Percentiles rank a stretch among this genome's conserved stretches.
Conservation (phyloP, 441 rosid species). For the Breynia disticha region DNA sequence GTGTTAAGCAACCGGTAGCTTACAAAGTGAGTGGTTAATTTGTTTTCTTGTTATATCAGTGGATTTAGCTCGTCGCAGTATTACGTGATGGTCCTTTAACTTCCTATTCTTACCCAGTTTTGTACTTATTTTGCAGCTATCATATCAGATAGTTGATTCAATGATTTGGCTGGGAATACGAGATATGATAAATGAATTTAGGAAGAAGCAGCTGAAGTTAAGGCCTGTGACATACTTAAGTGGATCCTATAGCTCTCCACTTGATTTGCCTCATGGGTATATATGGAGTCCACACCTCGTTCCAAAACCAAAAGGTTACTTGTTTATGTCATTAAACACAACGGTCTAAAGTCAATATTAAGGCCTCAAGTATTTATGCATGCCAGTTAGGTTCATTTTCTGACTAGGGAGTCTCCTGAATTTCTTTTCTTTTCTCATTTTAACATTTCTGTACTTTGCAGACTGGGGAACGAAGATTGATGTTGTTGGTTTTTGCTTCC, state of each 20-base stretch:
- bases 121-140: conserved; percentile 21
- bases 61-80: neutral
- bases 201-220: conserved; percentile 34
- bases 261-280: conserved; percentile 30
- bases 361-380: neutral
- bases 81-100: neutral
- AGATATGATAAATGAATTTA: conserved; percentile 33
- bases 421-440: too few species aligned
- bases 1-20: conserved; percentile 33
- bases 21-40: conserved; percentile 25
- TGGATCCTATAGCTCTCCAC: conserved; percentile 29
- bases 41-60: neutral
- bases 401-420: conserved; percentile 7
- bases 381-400: neutral
- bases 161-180: conserved; percentile 39
- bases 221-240: conserved; percentile 33
- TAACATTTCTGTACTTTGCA: too few species aligned
- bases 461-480: conserved; percentile 51
- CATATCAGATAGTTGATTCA: conserved; percentile 42
- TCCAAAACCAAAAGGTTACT: conserved; percentile 38
- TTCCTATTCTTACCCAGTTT: neutral
- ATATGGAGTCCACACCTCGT: conserved; percentile 47
- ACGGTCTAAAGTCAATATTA: neutral
- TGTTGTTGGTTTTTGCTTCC: conserved; percentile 46
- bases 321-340: neutral